These are phyloP conservation scores for Candida sanyaensis DNA, from an alignment of 1,139 yeast genomes.

Conservation along the genomic window DNA sequence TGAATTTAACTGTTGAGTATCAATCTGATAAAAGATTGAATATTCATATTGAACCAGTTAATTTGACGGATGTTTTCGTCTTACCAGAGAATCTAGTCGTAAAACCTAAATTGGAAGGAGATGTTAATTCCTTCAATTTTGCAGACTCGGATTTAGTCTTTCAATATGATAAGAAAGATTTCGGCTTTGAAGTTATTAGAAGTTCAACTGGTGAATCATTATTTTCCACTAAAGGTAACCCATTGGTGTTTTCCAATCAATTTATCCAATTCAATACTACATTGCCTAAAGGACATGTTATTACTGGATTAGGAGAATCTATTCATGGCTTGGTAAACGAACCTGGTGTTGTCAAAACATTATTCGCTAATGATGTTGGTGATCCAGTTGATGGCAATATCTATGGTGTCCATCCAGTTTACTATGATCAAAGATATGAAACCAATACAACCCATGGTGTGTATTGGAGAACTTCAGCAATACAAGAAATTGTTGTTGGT, in stretches of 20 bases:
- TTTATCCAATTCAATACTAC: constrained; percentile 30
- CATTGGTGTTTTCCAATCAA: constrained; percentile 32
- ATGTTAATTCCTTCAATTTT: constrained; percentile 11
- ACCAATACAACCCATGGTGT: constrained; percentile 24
- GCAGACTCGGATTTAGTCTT: constrained; percentile 23
- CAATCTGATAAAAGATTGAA: constrained; percentile 25
- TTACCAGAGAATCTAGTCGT: constrained; percentile 26
- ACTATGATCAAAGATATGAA: constrained; percentile 22
- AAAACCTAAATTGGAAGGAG: constrained; percentile 19
- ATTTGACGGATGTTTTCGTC: constrained; percentile 24
- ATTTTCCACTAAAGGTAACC: constrained; percentile 23
- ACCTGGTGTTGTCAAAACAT: constrained; percentile 29
- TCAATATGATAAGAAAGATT: constrained; percentile 19
- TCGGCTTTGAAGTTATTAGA: constrained; percentile 28
- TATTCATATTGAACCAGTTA: constrained; percentile 26
- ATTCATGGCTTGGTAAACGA: constrained; percentile 27
- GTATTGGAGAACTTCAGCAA: constrained; percentile 25
- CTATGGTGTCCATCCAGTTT: constrained; percentile 26
- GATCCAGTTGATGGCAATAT: constrained; percentile 26
- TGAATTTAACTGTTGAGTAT: constrained; percentile 28
- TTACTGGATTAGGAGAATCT: constrained; percentile 34
- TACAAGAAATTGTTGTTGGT: constrained; percentile 22
- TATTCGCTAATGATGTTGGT: constrained; percentile 23
- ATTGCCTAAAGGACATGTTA: constrained; percentile 25
- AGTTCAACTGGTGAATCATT: constrained; percentile 24